phyloP scores from a whole-genome alignment of 2,329 filamentous ascomycete species.

The Calonectria fujianensis region DNA sequence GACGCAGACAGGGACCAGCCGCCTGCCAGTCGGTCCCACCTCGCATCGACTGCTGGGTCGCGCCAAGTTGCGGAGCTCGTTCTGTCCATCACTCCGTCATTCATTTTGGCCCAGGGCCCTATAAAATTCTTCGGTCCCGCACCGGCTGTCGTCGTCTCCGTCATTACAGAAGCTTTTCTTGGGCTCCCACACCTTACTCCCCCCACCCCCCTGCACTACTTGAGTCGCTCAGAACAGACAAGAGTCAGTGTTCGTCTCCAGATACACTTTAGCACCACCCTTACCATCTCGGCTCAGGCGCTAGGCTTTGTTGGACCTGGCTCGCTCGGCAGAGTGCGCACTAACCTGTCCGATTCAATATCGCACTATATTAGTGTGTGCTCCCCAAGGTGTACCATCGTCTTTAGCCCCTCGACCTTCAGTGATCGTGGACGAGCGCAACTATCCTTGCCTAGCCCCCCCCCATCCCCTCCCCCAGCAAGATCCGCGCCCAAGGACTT shows the following conservation, averaged over 20 bases:
- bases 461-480: conserved; percentile 55
- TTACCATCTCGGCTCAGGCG: conserved; percentile 57
- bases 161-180: conserved; percentile 54
- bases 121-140: conserved; percentile 60
- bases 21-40: conserved; percentile 49
- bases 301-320: conserved; percentile 61
- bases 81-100: conserved; percentile 56
- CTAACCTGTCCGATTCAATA: conserved; percentile 58
- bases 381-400: conserved; percentile 60
- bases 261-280: conserved; percentile 56
- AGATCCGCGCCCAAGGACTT: conserved; percentile 60
- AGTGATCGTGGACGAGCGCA: conserved; percentile 56
- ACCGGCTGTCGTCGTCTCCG: conserved; percentile 49
- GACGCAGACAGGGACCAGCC: conserved; percentile 44
- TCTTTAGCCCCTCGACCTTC: conserved; percentile 55
- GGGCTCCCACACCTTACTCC: conserved; percentile 44
- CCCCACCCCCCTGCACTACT: conserved; percentile 45
- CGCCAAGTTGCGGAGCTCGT: conserved; percentile 52
- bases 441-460: conserved; percentile 58
- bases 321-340: conserved; percentile 58
- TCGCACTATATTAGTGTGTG: conserved; percentile 64
- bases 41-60: conserved; percentile 42
- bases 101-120: conserved; percentile 53
- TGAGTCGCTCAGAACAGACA: conserved; percentile 54
- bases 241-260: conserved; percentile 55